Evolutionary conservation across 1,284 basidiomycete genomes (phyloP).

Genomic region (Tylopilus orsonianus): DNA sequence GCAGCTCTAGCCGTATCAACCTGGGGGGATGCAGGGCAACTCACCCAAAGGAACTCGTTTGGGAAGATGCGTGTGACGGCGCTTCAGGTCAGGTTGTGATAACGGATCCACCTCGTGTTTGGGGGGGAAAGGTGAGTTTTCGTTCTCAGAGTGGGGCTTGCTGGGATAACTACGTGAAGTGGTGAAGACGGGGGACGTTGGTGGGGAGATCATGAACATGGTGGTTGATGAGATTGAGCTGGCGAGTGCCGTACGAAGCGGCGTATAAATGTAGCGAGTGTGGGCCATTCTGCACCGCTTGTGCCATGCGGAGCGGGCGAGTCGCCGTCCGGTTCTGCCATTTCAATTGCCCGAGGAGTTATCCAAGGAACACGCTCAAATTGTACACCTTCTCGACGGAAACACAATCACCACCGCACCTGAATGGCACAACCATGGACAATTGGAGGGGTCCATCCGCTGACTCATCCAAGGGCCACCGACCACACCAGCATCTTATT

Average conservation of each 20-base stretch:
- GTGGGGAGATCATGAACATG: conserved; percentile 27
- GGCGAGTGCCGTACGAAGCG: conserved; percentile 4
- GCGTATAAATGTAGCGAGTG: conserved; percentile 29
- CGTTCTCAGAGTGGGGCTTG: conserved; percentile 12
- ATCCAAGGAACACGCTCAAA: conserved; percentile 5
- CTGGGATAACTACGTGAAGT: neutral
- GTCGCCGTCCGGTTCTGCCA: conserved; percentile 8
- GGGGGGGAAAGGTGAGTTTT: conserved; percentile 16
- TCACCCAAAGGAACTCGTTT: conserved; percentile 30
- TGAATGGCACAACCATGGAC: conserved; percentile 6
- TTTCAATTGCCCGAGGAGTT: conserved; percentile 3
- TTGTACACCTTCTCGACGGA: conserved; percentile 5
- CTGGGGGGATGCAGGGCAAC: conserved; percentile 10
- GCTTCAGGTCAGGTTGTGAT: conserved; percentile 20
- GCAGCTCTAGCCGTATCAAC: conserved; percentile 4
- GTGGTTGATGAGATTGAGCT: conserved; percentile 19
- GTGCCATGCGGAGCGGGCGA: conserved; percentile 15
- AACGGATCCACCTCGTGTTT: conserved; percentile 23
- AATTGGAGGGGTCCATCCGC: conserved; percentile 7
- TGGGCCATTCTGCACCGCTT: conserved; percentile 29
- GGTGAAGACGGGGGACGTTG: conserved; percentile 9
- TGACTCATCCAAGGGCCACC: conserved; percentile 14
- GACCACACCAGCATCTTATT: conserved; percentile 8
- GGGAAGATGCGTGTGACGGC: conserved; percentile 16
- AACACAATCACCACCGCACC: conserved; percentile 2